Evolutionary conservation across 306 rosid genomes (phyloP), one percentile per base, ranked within the genome.

Genomic region (Crataegus laevigata): DNA sequence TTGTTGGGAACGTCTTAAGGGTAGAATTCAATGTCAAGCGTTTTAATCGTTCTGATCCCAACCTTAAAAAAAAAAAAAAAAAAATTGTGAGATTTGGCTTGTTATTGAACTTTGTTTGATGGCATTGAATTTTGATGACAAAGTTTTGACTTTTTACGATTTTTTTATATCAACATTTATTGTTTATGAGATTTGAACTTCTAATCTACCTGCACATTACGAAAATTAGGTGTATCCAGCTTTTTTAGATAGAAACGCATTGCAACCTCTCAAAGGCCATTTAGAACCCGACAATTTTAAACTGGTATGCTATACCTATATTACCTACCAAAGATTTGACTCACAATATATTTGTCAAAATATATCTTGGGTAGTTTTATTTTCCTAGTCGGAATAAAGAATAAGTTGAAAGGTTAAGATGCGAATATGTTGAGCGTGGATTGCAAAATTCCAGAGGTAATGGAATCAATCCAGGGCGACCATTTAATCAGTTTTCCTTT

Each of bases 61-160:
- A 45, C 6, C 51, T 45, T 45, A 2, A 34, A 6, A 34, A 2
- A 34, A 2, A 34, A 6, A 34, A 2, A 34, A 34, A 6, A 34
- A 6, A 6, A 1, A 6, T 34, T 34, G 0, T 34, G 2, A 34
- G 8, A 2, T 34, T 34, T 1, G 8, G 9, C 8, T 34, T 6
- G 2, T 6, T 2, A 34, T 1, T 6, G 8, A 34, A 34, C 0
- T 34, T 34, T 34, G 9, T 0, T 34, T 0, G 2, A 1, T 34
- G 8, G 0, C 38, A 1, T 8, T 34, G 2, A 5, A 24, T 45
- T 17, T 43, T 68, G 25, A 43, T 68, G 38, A 1, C 0, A 52
- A 52, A 19, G 11, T 57, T 36, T 30, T n/a, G 3, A 21, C 9
- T 32, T 32, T 60, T 26, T 11, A 5, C 3, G 19, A 9, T 38